Evolutionary conservation across 2,329 filamentous ascomycete genomes (phyloP), one percentile per base, ranked within the genome.

Genomic region (Ophiosphaerella narmari): DNA sequence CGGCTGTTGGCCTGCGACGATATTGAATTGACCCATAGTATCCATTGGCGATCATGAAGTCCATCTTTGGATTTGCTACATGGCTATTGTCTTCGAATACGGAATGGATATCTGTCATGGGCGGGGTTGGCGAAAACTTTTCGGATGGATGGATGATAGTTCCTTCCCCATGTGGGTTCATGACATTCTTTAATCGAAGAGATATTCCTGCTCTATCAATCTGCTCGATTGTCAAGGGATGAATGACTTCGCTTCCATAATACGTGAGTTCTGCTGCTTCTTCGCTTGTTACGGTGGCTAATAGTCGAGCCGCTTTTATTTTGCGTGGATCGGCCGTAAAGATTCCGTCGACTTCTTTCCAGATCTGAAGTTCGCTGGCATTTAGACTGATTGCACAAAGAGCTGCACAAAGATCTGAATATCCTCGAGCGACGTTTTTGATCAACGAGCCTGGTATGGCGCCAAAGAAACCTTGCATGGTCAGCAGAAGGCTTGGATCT

Each of bases 191-290:
- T 77, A 94, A 94, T 59, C 90, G 88, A 65, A 94, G 92, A 13
- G 87, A 89, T 65, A 94, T 94, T 43, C 87, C 86, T 1, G 90
- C 90, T 65, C 80, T 80, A 54, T 87, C 86, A 48, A 86, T 84
- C 75, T 97, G 94, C 76, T 97, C 93, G 92, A 99, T 97, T 65
- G 94, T 99, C 71, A 97, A 88, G 59, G 96, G 94, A 72, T 99
- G 94, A 63, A 99, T 99, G 69, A 99, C 94, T 74, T 99, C 94
- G 54, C 92, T 80, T 50, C 80, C 80, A 59, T 82, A 82, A 59
- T 81, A 82, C 18, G 94, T 97, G 77, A 99, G 80, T 74, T 99
- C 94, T 11, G 94, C 93, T 2, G 94, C 94, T 75, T 99, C 94
- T 8, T 91, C 88, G 0, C 94, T 94, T 3, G 93, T 97, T 70